Base-by-base conservation (phyloP, 2,329 filamentous ascomycete genomes). In the Calonectria honghensis region DNA sequence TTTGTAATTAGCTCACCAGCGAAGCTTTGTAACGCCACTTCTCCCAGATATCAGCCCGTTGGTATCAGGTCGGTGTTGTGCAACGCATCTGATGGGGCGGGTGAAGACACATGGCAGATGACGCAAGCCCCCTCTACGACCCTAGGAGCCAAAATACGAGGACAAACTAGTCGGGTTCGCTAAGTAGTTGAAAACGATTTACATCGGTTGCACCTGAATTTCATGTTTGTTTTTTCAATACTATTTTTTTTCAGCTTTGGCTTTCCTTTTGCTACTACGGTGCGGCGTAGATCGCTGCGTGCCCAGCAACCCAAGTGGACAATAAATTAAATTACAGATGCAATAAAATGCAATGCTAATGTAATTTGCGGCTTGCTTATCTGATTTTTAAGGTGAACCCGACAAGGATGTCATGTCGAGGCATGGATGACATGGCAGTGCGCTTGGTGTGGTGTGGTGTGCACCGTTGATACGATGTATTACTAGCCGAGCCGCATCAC, bases 271-370 rank as follows among this genome's bases (percentile, higher is more conserved):
- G 7, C 11, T 48, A n/a, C 20, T 24, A 1, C 45, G 9, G 31
- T 35, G 52, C 27, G 18, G 31, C 24, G 20, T 4, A 57, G 1
- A 20, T 6, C 31, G 14, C 52, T 35, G 31, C 7, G 51, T 20
- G 18, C 20, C 52, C 16, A 29, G 57, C 24, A 63, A 63, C 37
- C 18, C 18, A n/a, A 61, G 57, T 63, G 32, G 57, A 9, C 35
- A 29, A 63, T 48, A 45, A 45, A 41, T 37, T 41, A 63, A 63
- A 63, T 63, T 63, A 35, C 57, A 29, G 18, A 63, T 14, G 35
- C n/a, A 63, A 41, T 63, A 63, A 29, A 39, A 63, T 63, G 24
- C 57, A 27, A 63, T 63, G 57, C 57, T 63, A 63, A 63, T 41
- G 37, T 18, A 16, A 41, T 41, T 63, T 10, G 57, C 57, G 35